Conservation (phyloP, 371 early-diverging fungal species). For the Rhizomucor pusillus region DNA sequence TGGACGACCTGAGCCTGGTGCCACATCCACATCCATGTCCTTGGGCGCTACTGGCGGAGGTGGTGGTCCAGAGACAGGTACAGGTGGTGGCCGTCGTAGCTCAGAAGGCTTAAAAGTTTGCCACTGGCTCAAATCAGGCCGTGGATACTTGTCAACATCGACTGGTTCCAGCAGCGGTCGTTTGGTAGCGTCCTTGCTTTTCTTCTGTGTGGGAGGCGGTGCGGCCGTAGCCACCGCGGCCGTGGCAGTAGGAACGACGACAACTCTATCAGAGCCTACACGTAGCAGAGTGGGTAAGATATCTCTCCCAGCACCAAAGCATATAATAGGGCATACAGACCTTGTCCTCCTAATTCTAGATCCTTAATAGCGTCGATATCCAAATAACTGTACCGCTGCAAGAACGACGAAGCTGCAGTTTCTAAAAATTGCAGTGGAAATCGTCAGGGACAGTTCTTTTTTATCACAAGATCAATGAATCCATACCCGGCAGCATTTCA, state of each 20-base stretch:
- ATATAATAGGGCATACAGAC: constrained; percentile 16
- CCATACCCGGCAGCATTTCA: constrained; percentile 67
- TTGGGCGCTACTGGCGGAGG: neutral
- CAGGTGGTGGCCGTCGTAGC: constrained; percentile 26
- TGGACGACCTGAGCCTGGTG: neutral
- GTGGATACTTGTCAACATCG: constrained; percentile 69
- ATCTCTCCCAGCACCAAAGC: neutral
- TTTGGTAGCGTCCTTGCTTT: constrained; percentile 21
- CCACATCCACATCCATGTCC: too few species aligned
- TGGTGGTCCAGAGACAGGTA: constrained; percentile 2
- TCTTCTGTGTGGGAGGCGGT: constrained; percentile 18
- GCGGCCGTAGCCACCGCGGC: constrained; percentile 5
- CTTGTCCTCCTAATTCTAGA: constrained; percentile 50
- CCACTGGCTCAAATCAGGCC: constrained; percentile 82
- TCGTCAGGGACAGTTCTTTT: too few species aligned
- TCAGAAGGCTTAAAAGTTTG: constrained; percentile 61
- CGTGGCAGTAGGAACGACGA: neutral
- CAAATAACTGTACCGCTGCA: constrained; percentile 65
- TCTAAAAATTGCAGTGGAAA: too few species aligned
- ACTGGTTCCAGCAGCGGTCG: constrained; percentile 66
- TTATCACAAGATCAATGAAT: constrained; percentile 3
- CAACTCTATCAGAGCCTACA: constrained; percentile 1
- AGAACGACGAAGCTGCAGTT: constrained; percentile 49
- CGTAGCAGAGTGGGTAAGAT: neutral
- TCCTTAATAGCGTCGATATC: constrained; percentile 59